Evolutionary conservation across 1,284 basidiomycete genomes (phyloP).

Genomic region (Ustilago tritici): DNA sequence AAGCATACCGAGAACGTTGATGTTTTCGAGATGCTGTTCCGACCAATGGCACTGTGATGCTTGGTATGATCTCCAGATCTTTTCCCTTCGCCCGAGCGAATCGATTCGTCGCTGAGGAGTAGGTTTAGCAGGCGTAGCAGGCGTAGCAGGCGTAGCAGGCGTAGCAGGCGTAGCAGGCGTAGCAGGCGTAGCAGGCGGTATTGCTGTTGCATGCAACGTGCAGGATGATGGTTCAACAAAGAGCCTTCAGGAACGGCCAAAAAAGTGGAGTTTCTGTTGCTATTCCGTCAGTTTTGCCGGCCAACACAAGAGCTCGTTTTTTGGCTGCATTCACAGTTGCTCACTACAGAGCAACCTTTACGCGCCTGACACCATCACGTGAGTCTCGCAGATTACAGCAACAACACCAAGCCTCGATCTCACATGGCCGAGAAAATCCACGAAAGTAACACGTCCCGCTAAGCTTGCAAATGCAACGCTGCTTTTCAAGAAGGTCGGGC

Average conservation of each 20-base stretch:
- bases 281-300: neutral
- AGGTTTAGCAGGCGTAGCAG: no score
- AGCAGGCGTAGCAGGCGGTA: no score
- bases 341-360: neutral
- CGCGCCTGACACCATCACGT: conserved; percentile 24
- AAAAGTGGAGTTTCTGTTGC: neutral
- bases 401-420: conserved; percentile 5
- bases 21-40: neutral
- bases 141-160: no score
- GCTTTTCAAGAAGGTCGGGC: conserved; percentile 4
- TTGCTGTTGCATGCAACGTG: conserved; percentile 1
- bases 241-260: neutral
- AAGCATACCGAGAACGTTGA: conserved; percentile 6
- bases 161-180: no score
- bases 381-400: neutral
- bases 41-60: neutral
- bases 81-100: neutral
- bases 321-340: conserved; percentile 2
- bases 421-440: neutral
- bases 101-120: neutral
- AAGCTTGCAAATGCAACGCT: no score
- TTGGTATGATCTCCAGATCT: neutral
- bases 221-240: neutral
- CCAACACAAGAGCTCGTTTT: neutral
- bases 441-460: conserved; percentile 4